phyloP scores from a whole-genome alignment of 495 filamentous ascomycete species.

The Hypomontagnella submonticulosa region DNA sequence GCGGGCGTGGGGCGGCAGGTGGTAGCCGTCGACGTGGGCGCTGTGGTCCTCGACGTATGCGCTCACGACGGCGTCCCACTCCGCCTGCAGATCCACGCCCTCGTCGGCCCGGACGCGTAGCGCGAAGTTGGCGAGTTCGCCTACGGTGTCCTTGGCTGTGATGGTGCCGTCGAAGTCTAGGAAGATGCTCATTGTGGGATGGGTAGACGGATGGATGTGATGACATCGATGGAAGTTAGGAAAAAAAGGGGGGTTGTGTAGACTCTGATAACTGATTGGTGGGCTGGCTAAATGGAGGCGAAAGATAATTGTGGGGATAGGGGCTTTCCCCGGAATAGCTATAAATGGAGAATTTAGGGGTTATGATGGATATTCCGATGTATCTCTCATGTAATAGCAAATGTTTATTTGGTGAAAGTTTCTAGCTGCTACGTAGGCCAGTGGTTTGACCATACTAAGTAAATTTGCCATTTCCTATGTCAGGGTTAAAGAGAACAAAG shows the following conservation, averaged over 20 bases:
- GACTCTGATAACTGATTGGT: conserved; percentile 1
- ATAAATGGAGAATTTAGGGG: no score
- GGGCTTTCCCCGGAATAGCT: not conserved
- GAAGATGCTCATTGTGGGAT: conserved; percentile 51
- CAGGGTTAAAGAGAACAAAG: no score
- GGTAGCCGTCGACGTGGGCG: conserved; percentile 46
- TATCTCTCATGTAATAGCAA: no score
- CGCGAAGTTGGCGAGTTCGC: conserved; percentile 45
- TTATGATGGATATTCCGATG: no score
- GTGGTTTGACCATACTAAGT: no score
- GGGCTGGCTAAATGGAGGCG: conserved; percentile 2
- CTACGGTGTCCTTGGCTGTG: conserved; percentile 52
- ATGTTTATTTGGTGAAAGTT: no score
- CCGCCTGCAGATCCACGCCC: conserved; percentile 37
- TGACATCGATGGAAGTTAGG: not conserved
- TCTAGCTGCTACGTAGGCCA: no score
- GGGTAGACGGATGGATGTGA: not conserved
- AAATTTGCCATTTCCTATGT: no score
- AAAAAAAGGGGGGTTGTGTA: conserved; percentile 5
- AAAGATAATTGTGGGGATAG: conserved; percentile 20
- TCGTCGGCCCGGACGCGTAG: conserved; percentile 37
- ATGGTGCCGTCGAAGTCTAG: conserved; percentile 64
- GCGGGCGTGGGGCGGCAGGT: conserved; percentile 34
- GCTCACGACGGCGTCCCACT: conserved; percentile 52
- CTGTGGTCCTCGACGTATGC: conserved; percentile 52